Evolutionary conservation across 108 stramenopile species (phyloP).

Genomic region (Skeletonema potamos): DNA sequence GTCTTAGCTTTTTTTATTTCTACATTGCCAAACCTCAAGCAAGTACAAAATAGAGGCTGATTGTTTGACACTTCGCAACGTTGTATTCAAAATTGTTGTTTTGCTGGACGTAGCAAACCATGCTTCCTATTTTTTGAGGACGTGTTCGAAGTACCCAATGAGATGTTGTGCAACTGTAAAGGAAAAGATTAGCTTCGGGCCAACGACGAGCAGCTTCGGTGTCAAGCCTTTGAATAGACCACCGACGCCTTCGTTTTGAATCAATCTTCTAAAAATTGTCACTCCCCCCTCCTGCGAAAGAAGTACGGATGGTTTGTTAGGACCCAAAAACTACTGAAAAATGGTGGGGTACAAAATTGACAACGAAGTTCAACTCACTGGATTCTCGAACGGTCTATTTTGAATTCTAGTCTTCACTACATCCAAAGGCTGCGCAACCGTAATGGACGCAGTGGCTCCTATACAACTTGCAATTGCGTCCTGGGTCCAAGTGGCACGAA

Average conservation of each 20-base stretch:
- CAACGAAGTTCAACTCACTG: too few relatives aligned
- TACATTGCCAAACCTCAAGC: not conserved
- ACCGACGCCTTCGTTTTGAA: slow-evolving; percentile 64
- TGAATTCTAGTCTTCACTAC: slow-evolving; percentile 83
- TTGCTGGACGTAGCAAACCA: not conserved
- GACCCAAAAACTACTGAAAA: too few relatives aligned
- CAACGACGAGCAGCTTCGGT: slow-evolving; percentile 79
- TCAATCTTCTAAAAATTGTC: slow-evolving; percentile 58
- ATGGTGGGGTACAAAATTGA: too few relatives aligned
- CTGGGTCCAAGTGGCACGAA: slow-evolving; percentile 54
- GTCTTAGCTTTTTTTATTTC: too few relatives aligned
- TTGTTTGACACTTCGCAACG: not conserved
- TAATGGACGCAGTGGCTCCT: slow-evolving; percentile 66
- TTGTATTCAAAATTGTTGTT: not conserved
- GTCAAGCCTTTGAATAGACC: slow-evolving; percentile 81
- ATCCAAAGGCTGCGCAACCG: slow-evolving; percentile 73
- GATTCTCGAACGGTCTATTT: slow-evolving; percentile 71
- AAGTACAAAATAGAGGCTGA: too few relatives aligned
- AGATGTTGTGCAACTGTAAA: slow-evolving; percentile 82
- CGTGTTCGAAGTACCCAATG: slow-evolving; percentile 60
- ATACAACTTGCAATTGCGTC: slow-evolving; percentile 56
- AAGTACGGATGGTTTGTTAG: too few relatives aligned
- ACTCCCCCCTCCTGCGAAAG: slow-evolving; percentile 66
- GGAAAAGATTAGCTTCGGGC: slow-evolving; percentile 80
- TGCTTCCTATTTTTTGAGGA: slow-evolving; percentile 16